A percentile compares a stretch with the other conserved stretches of the same genome.
These are phyloP conservation scores for Yamadazyma takamatsuzukensis DNA, from an alignment of 805 yeast species.

Conservation along the genomic window DNA sequence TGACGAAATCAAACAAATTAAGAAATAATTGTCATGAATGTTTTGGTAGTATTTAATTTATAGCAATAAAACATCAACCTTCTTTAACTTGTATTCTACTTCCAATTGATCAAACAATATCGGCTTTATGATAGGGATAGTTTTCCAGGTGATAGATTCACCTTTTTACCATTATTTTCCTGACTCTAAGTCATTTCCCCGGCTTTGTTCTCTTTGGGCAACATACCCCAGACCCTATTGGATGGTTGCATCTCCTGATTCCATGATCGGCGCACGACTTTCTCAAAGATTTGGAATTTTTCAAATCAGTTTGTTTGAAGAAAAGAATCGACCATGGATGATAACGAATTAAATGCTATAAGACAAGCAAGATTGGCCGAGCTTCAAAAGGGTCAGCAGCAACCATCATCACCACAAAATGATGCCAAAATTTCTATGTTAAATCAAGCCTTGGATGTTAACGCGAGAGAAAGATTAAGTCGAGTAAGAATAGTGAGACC, in stretches of 20 bases:
- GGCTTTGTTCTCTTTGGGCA: too few relatives aligned
- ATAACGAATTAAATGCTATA: conserved; percentile 81
- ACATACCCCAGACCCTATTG: too few relatives aligned
- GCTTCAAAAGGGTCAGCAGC: conserved; percentile 52
- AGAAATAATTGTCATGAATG: conserved; percentile 29
- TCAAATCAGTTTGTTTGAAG: conserved; percentile 1
- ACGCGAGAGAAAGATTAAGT: conserved; percentile 82
- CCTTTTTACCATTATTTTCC: too few relatives aligned
- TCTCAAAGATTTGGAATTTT: too few relatives aligned
- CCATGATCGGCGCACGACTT: too few relatives aligned
- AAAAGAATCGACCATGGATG: conserved; percentile 56
- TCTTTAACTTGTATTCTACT: too few relatives aligned
- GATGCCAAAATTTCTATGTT: conserved; percentile 44
- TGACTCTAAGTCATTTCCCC: too few relatives aligned
- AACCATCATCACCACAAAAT: conserved; percentile 19
- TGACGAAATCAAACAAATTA: conserved; percentile 47
- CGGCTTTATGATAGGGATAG: too few relatives aligned
- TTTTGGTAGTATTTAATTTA: conserved; percentile 1
- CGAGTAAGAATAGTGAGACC: conserved; percentile 87
- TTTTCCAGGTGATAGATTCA: too few relatives aligned
- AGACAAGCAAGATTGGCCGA: conserved; percentile 91
- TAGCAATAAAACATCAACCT: too few relatives aligned
- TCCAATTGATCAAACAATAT: too few relatives aligned
- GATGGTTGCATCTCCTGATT: too few relatives aligned
- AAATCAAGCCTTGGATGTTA: conserved; percentile 71